phyloP scores from a whole-genome alignment of 371 early-diverging fungal species.

The Gilbertella persicaria region DNA sequence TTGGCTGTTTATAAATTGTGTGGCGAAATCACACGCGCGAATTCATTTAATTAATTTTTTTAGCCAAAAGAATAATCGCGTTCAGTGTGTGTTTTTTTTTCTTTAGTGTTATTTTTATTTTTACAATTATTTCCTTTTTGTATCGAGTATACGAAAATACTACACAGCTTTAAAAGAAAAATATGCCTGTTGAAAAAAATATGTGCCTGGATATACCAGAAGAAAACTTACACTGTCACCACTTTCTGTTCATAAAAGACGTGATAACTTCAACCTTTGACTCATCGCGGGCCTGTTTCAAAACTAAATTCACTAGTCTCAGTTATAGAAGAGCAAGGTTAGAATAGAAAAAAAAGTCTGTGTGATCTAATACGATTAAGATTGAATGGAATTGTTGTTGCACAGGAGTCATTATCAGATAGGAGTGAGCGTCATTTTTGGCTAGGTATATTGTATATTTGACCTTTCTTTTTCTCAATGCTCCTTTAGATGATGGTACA shows the following conservation, averaged over 20 bases:
- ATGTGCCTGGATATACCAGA: constrained; percentile 6
- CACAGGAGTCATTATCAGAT: constrained; percentile 8
- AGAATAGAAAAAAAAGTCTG: neutral
- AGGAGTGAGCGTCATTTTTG: constrained; percentile 9
- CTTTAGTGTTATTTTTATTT: constrained; percentile 10
- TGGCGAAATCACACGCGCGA: neutral
- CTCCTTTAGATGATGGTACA: constrained; percentile 27
- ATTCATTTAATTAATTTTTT: neutral
- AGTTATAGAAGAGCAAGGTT: constrained; percentile 20
- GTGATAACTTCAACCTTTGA: constrained; percentile 4
- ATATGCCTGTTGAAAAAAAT: neutral
- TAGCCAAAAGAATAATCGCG: neutral
- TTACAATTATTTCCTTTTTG: constrained; percentile 16
- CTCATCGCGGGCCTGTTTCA: neutral
- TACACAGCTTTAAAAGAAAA: neutral
- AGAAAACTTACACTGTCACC: constrained; percentile 23
- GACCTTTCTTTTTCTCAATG: neutral
- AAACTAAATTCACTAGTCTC: constrained; percentile 1
- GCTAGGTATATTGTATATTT: constrained; percentile 15
- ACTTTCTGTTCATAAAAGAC: constrained; percentile 21
- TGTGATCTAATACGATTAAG: no score
- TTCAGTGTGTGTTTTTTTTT: neutral
- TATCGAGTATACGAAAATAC: constrained; percentile 5
- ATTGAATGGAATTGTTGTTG: constrained; percentile 24
- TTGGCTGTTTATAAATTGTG: neutral